phyloP scores from a whole-genome alignment of 768 basidiomycete genomes.

The Boletus sp. region DNA sequence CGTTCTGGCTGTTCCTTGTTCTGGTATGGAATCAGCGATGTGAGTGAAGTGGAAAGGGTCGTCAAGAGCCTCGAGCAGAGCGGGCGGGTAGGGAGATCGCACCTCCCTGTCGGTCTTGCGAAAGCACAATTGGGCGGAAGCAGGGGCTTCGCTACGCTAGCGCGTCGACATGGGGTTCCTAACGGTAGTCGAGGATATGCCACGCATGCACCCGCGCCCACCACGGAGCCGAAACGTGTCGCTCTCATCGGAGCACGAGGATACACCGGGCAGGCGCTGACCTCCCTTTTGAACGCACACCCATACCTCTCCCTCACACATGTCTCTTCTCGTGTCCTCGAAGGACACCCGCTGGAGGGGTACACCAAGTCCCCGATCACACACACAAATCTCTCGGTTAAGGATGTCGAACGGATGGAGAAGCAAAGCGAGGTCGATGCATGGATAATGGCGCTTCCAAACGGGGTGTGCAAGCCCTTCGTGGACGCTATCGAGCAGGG shows the following conservation, averaged over 20 bases:
- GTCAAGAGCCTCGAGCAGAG: constrained; percentile 73
- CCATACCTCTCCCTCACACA: constrained; percentile 89
- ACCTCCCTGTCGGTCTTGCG: constrained; percentile 55
- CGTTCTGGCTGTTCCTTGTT: constrained; percentile 90
- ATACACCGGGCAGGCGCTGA: constrained; percentile 91
- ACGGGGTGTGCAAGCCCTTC: constrained; percentile 94
- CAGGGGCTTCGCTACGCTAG: constrained; percentile 19
- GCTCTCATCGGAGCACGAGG: constrained; percentile 95
- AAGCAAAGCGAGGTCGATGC: constrained; percentile 88
- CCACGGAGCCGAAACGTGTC: constrained; percentile 79
- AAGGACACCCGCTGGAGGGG: constrained; percentile 70
- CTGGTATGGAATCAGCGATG: constrained; percentile 95
- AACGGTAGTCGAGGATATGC: constrained; percentile 74
- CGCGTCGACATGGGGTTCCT: constrained; percentile 34
- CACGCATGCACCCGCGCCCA: constrained; percentile 46
- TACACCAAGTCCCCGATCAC: constrained; percentile 73
- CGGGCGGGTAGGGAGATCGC: constrained; percentile 82
- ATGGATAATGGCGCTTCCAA: constrained; percentile 99
- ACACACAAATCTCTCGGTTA: constrained; percentile 76
- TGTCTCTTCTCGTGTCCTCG: constrained; percentile 94
- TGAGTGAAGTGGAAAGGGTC: constrained; percentile 84
- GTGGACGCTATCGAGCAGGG: constrained; percentile 91
- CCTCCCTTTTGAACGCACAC: constrained; percentile 81
- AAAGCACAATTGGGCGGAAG: constrained; percentile 20
- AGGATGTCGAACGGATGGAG: constrained; percentile 87